phyloP scores from a whole-genome alignment of 202 grass and related monocot species.

The Musa balbisiana region DNA sequence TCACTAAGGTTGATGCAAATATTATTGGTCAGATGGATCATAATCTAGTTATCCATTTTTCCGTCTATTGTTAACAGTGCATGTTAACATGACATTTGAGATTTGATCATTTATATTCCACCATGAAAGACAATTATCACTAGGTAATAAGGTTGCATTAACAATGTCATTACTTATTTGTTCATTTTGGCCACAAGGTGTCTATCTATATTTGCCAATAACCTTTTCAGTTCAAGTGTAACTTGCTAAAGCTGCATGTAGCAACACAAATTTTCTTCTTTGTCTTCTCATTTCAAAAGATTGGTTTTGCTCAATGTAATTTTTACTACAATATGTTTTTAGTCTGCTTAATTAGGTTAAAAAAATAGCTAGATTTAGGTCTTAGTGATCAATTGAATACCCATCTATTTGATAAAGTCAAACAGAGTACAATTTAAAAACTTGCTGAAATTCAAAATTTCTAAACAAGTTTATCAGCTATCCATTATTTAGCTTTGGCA shows the following conservation, averaged over 20 bases:
- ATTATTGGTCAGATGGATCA: too few species aligned
- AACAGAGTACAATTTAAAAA: neutral
- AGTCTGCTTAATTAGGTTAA: neutral
- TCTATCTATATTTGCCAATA: neutral
- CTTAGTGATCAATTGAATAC: neutral
- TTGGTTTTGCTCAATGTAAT: neutral
- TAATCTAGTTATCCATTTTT: too few species aligned
- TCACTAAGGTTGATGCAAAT: neutral
- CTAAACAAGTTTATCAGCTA: neutral
- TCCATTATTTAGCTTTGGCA: neutral
- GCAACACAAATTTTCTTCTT: neutral
- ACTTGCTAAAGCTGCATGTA: neutral
- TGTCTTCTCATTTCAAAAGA: neutral
- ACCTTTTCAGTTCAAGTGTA: neutral
- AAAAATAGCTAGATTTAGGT: neutral
- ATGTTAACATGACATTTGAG: too few species aligned
- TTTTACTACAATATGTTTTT: neutral
- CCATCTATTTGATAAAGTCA: neutral
- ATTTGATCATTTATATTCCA: too few species aligned
- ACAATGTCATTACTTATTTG: neutral
- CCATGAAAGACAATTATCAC: neutral
- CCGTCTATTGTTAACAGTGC: too few species aligned
- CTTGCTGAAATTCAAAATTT: neutral
- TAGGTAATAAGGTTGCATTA: neutral
- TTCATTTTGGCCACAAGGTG: neutral